phyloP scores from a whole-genome alignment of 768 basidiomycete genomes.

The Paxillus ammoniavirescens region DNA sequence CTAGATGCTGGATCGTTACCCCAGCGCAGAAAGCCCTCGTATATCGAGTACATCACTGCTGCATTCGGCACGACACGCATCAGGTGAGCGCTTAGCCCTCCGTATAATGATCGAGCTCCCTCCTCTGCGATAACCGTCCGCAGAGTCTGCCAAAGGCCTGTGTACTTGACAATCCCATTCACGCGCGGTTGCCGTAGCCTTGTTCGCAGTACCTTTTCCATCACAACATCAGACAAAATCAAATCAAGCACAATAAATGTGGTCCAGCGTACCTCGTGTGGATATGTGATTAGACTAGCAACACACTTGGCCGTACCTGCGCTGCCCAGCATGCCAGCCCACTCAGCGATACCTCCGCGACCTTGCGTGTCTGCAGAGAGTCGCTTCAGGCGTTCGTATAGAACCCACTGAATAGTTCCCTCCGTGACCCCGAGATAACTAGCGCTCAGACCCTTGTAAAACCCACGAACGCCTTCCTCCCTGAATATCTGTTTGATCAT shows the following conservation, averaged over 20 bases:
- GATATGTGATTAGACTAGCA: conserved; percentile 94
- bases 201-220: conserved; percentile 78
- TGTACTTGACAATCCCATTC: conserved; percentile 79
- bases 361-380: conserved; percentile 55
- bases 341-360: conserved; percentile 58
- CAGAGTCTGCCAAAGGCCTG: conserved; percentile 81
- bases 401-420: conserved; percentile 94
- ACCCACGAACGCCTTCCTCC: conserved; percentile 81
- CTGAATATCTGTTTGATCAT: conserved; percentile 73
- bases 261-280: conserved; percentile 80
- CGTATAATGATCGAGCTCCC: conserved; percentile 81
- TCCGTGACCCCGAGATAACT: conserved; percentile 96
- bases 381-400: conserved; percentile 90
- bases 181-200: conserved; percentile 86
- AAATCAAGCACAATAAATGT: neutral
- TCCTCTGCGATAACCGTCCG: conserved; percentile 87
- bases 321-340: conserved; percentile 82
- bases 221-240: conserved; percentile 1
- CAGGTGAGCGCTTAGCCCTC: conserved; percentile 90
- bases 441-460: conserved; percentile 94
- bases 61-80: conserved; percentile 98
- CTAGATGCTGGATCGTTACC: conserved; percentile 12
- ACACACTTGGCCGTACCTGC: conserved; percentile 93
- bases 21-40: conserved; percentile 80
- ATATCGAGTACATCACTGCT: conserved; percentile 94